Percentiles rank a stretch among this genome's conserved stretches.
Evolutionary conservation across 108 stramenopile genomes (phyloP).

Genomic region (Fragilariopsis cylindrus): DNA sequence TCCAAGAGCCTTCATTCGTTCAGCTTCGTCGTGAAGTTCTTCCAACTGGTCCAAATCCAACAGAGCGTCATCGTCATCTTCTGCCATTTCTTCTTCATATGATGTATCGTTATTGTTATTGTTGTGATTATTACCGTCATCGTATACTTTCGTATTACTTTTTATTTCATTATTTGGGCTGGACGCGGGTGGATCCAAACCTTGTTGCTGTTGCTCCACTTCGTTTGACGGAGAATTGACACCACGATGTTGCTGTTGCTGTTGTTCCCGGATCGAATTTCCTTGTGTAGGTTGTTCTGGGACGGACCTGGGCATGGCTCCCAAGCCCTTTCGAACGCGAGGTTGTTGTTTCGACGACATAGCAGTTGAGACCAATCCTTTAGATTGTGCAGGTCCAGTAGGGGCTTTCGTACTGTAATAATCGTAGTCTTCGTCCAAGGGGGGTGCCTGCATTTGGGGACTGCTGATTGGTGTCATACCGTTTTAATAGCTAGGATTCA

Average conservation of each 20-base stretch:
- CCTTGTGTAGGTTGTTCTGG: background rate
- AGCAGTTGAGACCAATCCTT: background rate
- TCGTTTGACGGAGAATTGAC: background rate
- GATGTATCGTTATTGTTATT: no score
- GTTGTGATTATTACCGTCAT: no score
- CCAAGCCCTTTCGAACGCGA: conserved; percentile 9
- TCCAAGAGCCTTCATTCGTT: conserved; percentile 85
- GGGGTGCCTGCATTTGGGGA: conserved; percentile 5
- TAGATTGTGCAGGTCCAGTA: background rate
- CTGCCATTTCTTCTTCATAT: conserved; percentile 6
- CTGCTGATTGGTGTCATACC: background rate
- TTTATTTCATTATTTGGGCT: background rate
- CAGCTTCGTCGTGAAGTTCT: conserved; percentile 81
- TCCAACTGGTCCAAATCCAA: conserved; percentile 81
- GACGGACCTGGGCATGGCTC: conserved; percentile 12
- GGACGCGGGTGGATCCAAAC: conserved; percentile 8
- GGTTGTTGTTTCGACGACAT: background rate
- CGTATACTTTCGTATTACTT: no score
- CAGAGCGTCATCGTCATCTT: conserved; percentile 65
- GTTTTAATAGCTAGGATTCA: no score
- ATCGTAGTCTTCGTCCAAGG: conserved; percentile 33
- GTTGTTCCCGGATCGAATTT: no score
- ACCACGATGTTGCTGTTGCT: no score
- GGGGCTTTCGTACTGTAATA: conserved; percentile 27
- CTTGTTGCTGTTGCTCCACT: background rate